Evolutionary conservation across 345 rosid genomes (phyloP).

Genomic region (Pugionium cornutum): DNA sequence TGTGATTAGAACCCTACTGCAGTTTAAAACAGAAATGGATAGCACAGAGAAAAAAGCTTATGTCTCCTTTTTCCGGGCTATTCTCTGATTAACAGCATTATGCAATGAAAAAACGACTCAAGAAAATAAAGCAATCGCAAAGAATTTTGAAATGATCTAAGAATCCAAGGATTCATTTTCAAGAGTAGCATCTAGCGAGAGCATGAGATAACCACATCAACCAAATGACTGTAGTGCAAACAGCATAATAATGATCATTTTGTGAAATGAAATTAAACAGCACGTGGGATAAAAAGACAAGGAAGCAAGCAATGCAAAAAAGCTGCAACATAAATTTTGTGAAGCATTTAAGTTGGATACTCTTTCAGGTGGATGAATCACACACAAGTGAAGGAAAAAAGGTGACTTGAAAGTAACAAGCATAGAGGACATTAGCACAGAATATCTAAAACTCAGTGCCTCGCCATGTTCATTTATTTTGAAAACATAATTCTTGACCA

Average conservation of each 20-base stretch:
- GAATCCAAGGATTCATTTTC: constrained; percentile 15
- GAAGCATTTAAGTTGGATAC: constrained; percentile 7
- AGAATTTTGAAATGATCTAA: constrained; percentile 7
- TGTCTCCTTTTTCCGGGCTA: not conserved
- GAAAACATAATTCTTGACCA: too few relatives aligned
- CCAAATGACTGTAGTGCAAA: constrained; percentile 5
- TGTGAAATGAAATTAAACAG: constrained; percentile 15
- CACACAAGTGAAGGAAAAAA: not conserved
- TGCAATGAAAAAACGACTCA: constrained; percentile 1
- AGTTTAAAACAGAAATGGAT: too few relatives aligned
- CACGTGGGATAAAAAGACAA: not conserved
- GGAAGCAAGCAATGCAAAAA: not conserved
- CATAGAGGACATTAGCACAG: constrained; percentile 22
- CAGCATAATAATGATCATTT: not conserved
- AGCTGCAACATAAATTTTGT: constrained; percentile 3
- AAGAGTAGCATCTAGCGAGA: not conserved
- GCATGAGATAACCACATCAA: constrained; percentile 4
- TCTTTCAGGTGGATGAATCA: constrained; percentile 16
- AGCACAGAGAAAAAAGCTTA: not conserved
- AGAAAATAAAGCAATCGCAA: constrained; percentile 4
- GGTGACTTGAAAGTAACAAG: constrained; percentile 13
- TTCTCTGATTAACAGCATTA: constrained; percentile 3
- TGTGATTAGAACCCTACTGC: not conserved
- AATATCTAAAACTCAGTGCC: not conserved
- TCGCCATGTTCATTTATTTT: not conserved